phyloP scores from a whole-genome alignment of 2,329 filamentous ascomycete genomes.

The Claviceps monticola region DNA sequence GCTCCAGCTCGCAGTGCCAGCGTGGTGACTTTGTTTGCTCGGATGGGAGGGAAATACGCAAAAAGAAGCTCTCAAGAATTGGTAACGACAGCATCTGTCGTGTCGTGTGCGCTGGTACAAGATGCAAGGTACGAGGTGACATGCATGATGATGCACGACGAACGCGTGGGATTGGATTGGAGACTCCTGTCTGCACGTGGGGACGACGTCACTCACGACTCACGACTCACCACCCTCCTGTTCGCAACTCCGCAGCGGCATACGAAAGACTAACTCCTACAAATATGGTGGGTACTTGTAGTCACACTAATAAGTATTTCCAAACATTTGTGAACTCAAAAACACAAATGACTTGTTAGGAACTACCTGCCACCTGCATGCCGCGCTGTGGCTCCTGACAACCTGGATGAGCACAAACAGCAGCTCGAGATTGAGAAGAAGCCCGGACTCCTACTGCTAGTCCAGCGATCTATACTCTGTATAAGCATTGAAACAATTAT shows the following conservation, averaged over 20 bases:
- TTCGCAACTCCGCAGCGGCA: neutral
- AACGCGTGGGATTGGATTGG: neutral
- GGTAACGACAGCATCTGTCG: neutral
- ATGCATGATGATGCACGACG: neutral
- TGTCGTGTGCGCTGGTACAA: neutral
- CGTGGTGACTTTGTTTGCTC: constrained; percentile 4
- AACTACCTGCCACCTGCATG: neutral
- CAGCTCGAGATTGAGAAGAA: too few relatives aligned
- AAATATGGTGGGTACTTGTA: too few relatives aligned
- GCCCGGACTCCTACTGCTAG: too few relatives aligned
- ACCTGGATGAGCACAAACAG: too few relatives aligned
- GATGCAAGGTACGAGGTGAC: neutral
- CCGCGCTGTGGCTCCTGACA: too few relatives aligned
- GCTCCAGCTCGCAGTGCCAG: constrained; percentile 5
- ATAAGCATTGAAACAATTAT: too few relatives aligned
- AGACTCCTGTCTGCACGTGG: neutral
- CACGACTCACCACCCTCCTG: neutral
- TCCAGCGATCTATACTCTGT: too few relatives aligned
- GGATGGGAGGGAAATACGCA: neutral
- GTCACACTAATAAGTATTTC: too few relatives aligned
- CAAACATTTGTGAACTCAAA: neutral
- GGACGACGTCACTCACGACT: constrained; percentile 1
- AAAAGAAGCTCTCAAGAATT: neutral
- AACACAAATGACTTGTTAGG: neutral
- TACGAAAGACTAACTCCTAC: too few relatives aligned